phyloP scores from a whole-genome alignment of 495 filamentous ascomycete genomes.

The Xylaria grammica region DNA sequence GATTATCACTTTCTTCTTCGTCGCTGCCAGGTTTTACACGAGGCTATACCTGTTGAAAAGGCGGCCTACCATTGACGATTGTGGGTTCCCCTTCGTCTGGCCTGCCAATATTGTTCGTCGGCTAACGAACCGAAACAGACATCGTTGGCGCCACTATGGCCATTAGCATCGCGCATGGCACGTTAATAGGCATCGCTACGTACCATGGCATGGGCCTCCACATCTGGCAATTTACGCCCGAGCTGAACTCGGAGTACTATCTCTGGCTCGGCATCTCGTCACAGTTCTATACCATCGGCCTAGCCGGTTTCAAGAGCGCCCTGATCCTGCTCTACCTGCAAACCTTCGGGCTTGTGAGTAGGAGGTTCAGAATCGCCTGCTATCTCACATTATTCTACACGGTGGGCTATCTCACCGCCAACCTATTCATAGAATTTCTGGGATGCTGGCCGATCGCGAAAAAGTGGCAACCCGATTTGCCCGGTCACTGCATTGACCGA shows the following conservation, averaged over 20 bases:
- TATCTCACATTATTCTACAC: slow-evolving; percentile 48
- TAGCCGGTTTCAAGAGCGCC: slow-evolving; percentile 48
- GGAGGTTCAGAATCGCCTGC: slow-evolving; percentile 44
- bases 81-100: slow-evolving; percentile 26
- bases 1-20: slow-evolving; percentile 37
- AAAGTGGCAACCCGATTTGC: slow-evolving; percentile 38
- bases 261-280: slow-evolving; percentile 47
- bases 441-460: slow-evolving; percentile 47
- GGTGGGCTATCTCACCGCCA: slow-evolving; percentile 47
- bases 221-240: slow-evolving; percentile 40
- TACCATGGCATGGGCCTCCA: slow-evolving; percentile 41
- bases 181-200: slow-evolving; percentile 34
- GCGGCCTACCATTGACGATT: slow-evolving; percentile 32
- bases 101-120: not conserved
- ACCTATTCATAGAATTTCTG: slow-evolving; percentile 45
- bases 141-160: slow-evolving; percentile 37
- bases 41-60: slow-evolving; percentile 29
- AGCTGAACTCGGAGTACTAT: slow-evolving; percentile 38
- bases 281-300: slow-evolving; percentile 41
- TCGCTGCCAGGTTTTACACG: slow-evolving; percentile 37
- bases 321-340: slow-evolving; percentile 48
- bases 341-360: slow-evolving; percentile 40
- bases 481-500: slow-evolving; percentile 45
- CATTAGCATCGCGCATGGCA: slow-evolving; percentile 32
- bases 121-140: slow-evolving; percentile 27